These are phyloP conservation scores for Volvox africanus DNA, from an alignment of 139 green algal genomes.

Conservation along the genomic window DNA sequence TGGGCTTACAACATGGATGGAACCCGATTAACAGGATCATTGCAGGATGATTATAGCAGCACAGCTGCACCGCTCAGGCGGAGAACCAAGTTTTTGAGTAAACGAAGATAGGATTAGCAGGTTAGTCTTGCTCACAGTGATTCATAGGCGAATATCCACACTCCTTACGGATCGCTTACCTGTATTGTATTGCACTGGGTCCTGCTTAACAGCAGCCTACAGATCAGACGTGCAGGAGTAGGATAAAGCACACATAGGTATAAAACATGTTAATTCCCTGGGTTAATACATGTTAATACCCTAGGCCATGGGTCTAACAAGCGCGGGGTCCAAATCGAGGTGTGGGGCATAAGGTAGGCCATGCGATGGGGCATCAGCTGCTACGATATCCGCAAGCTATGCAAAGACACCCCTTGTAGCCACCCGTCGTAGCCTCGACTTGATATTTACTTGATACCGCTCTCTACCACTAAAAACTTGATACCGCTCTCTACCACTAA, in stretches of 20 bases:
- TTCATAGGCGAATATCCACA: too few relatives aligned
- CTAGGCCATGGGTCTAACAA: too few relatives aligned
- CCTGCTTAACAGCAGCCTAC: background rate
- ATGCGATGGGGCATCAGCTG: background rate
- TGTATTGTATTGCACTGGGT: slow-evolving; percentile 1
- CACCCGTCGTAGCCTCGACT: too few relatives aligned
- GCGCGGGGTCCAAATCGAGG: too few relatives aligned
- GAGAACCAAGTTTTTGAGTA: too few relatives aligned
- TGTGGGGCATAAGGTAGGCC: background rate
- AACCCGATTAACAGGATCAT: background rate
- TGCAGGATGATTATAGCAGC: background rate
- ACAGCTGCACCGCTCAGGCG: background rate
- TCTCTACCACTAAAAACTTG: too few relatives aligned
- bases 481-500: too few relatives aligned
- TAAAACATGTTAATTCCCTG: background rate
- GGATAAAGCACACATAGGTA: background rate
- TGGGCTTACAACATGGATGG: background rate
- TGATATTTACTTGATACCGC: too few relatives aligned
- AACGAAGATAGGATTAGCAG: too few relatives aligned
- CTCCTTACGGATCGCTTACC: background rate
- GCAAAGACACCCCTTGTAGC: too few relatives aligned
- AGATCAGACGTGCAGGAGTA: background rate
- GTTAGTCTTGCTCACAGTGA: too few relatives aligned
- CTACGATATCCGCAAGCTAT: background rate
- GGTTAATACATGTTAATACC: background rate